Evolutionary conservation across 805 yeast species (phyloP), one percentile per base, ranked within the genome.

Genomic region (Candida anglica): DNA sequence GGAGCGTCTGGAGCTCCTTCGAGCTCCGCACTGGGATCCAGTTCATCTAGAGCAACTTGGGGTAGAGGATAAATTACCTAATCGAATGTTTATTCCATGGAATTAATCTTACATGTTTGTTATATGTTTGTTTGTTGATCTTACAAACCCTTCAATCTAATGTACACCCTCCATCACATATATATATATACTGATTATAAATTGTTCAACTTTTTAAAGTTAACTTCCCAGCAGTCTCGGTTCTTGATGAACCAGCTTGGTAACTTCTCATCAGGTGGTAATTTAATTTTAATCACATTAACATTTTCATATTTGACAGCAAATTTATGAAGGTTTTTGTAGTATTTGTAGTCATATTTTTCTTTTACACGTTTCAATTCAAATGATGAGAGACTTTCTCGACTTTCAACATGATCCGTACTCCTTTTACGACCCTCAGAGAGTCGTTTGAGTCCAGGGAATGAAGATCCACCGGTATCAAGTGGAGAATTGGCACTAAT

Each of bases 181-280:
- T n/a, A n/a, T n/a, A n/a, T n/a, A n/a, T n/a, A n/a, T 7, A 13
- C 19, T 11, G 4, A n/a, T 15, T 21, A 30, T 32, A 25, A 6
- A 25, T 14, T 15, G 17, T 32, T 32, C 34, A 39, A 15, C 28
- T 24, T 26, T 23, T 33, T 32, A 37, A 42, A 53, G n/a, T 55
- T 68, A 30, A 55, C 58, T 44, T 82, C 88, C 94, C 91, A 85
- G 34, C 63, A 49, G 40, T 77, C 73, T 38, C 89, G 56, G 38
- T 83, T 84, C 19, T 60, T 55, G 15, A 63, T 63, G 46, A 86
- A 85, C 96, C 96, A 87, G 2, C 52, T 62, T 0, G 95, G 95
- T n/a, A 87, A 63, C 26, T 70, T 63, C 9, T 66, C 57, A 32
- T 79, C 87, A 6, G 69, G 61, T 0, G 95, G 95, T 5, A 84